phyloP scores from a whole-genome alignment of 352 stramenopile genomes.

The Phytophthora uliginosa region DNA sequence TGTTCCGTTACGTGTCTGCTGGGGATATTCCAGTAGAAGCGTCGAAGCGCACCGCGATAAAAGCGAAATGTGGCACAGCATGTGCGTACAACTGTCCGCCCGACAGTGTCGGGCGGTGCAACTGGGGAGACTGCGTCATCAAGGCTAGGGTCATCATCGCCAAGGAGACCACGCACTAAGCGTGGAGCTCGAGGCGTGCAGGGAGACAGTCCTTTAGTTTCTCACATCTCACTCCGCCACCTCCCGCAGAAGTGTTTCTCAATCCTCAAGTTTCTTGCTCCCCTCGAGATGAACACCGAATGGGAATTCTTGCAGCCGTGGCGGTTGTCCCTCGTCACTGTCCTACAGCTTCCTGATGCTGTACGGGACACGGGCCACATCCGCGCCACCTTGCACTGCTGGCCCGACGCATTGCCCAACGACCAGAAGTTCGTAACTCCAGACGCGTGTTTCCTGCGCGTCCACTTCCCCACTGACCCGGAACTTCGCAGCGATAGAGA shows the following conservation, averaged over 20 bases:
- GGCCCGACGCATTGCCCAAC: background rate
- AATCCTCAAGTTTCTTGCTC: too few relatives aligned
- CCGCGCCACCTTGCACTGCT: background rate
- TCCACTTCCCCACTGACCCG: background rate
- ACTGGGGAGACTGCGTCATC: background rate
- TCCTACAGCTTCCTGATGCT: background rate
- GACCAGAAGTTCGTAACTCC: slow-evolving; percentile 2
- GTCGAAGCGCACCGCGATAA: too few relatives aligned
- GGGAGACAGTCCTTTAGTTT: background rate
- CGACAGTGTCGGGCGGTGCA: too few relatives aligned
- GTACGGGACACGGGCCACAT: background rate
- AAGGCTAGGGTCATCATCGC: background rate
- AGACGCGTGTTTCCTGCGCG: slow-evolving; percentile 1
- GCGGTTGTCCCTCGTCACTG: background rate
- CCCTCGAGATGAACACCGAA: background rate
- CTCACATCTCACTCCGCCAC: background rate
- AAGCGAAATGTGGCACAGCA: too few relatives aligned
- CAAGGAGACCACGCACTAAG: background rate
- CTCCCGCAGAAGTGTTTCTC: background rate
- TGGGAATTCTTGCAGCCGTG: background rate
- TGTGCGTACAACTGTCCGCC: too few relatives aligned
- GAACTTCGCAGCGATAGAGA: background rate
- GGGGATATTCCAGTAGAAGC: too few relatives aligned
- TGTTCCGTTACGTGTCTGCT: too few relatives aligned
- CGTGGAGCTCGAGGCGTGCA: background rate